Base-by-base conservation (phyloP, 129 eudicot species). In the Kitagawia praeruptora region DNA sequence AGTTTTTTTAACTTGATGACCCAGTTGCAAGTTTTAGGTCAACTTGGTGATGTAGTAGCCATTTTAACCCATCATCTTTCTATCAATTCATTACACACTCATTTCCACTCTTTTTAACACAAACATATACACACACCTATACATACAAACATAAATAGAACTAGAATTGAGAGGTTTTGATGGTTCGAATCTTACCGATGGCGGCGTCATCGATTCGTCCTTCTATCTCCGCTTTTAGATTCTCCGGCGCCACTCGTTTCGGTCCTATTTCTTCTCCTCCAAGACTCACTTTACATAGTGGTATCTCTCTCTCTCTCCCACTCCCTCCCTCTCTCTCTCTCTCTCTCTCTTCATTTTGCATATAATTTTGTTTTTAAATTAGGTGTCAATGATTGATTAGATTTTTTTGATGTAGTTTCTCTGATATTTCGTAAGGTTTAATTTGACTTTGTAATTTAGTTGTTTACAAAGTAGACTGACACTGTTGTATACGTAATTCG, bases 181-280 rank as follows among this genome's bases (percentile, higher is more conserved):
- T 93, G 95, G 96, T 87, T 78, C 85, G 96, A 88, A 87, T 91
- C 71, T 58, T 89, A 46, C 98, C 98, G 42, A 88, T 93, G 92
- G 93, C 98, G 79, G 89, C 96, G 79, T 91, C 96, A 34, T 76
- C 96, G 39, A 80, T 89, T 70, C 85, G 89, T 56, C 97, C 92
- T 21, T 87, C 95, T 45, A 80, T 91, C 73, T 83, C 92, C 44
- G 84, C 91, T 1, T 70, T 85, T 48, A 84, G 88, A 53, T 81
- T 79, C 61, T 80, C 84, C 31, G 44, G 48, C 37, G 75, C 81
- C 15, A 41, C 86, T 85, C 89, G 86, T 54, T 75, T 81, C 61
- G 84, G 56, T 76, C 14, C 85, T 49, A 44, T 75, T 21, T 76
- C 88, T 56, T 39, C 84, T 12, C 80, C 84, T 78, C 82, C 80